Evolutionary conservation across 139 green algal species (phyloP).

Genomic region (Chlorella vulgaris): DNA sequence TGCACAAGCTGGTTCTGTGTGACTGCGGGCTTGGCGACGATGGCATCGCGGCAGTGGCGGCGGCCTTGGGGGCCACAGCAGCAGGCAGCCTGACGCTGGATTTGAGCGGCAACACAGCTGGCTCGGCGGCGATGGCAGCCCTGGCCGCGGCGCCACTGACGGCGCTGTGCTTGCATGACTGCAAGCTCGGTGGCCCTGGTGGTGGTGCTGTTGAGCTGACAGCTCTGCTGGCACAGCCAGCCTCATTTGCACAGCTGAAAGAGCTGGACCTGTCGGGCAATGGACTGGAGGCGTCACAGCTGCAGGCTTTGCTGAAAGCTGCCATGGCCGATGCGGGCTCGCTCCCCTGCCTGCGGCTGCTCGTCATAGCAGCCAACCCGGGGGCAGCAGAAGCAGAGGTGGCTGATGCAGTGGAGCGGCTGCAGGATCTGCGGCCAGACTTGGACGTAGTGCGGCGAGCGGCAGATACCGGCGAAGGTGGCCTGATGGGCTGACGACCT

Average conservation of each 20-base stretch:
- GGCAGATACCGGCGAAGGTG: constrained; percentile 23
- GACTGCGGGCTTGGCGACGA: constrained; percentile 2
- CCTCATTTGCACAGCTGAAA: constrained; percentile 15
- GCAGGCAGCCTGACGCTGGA: background rate
- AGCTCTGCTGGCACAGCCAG: background rate
- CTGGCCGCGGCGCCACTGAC: constrained; percentile 12
- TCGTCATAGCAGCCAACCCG: constrained; percentile 44
- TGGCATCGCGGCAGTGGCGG: constrained; percentile 4
- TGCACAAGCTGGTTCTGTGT: constrained; percentile 21
- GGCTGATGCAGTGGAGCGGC: constrained; percentile 7
- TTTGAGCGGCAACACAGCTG: constrained; percentile 18
- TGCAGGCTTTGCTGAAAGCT: constrained; percentile 33
- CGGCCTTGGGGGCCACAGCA: background rate
- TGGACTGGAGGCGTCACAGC: constrained; percentile 11
- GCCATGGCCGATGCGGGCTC: background rate
- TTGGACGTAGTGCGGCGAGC: constrained; percentile 33
- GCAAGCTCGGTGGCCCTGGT: background rate
- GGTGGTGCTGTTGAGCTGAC: background rate
- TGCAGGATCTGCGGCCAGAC: constrained; percentile 12
- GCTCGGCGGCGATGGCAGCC: background rate
- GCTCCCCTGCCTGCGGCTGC: background rate
- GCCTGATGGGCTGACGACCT: constrained; percentile 4
- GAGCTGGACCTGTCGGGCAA: constrained; percentile 53
- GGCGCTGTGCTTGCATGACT: constrained; percentile 24
- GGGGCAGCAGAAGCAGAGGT: constrained; percentile 20